Evolutionary conservation across 345 rosid genomes (phyloP).

Genomic region (Passiflora organensis): DNA sequence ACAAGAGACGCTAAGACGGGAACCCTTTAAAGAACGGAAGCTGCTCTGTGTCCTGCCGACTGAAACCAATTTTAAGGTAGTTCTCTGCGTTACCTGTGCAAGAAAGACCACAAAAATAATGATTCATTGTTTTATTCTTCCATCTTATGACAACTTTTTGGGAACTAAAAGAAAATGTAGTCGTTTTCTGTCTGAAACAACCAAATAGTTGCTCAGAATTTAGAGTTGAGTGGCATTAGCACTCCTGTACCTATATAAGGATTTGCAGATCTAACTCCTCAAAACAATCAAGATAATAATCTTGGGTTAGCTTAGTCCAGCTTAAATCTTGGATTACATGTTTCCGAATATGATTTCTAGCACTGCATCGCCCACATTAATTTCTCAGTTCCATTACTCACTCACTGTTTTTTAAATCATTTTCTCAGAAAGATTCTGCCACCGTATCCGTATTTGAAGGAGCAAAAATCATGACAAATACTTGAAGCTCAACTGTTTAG

Average conservation of each 20-base stretch:
- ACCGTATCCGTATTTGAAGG: neutral
- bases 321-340: no score
- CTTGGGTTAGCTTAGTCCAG: no score
- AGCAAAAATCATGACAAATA: neutral
- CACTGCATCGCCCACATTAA: no score
- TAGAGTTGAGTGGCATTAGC: no score
- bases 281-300: no score
- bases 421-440: neutral
- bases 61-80: conserved; percentile 24
- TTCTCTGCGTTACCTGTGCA: conserved; percentile 17
- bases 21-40: conserved; percentile 22
- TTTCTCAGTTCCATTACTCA: no score
- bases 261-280: no score
- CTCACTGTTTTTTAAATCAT: neutral
- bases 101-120: neutral
- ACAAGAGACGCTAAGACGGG: conserved; percentile 17
- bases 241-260: no score
- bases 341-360: no score
- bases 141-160: neutral
- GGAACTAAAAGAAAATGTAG: neutral
- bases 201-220: no score
- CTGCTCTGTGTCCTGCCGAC: conserved; percentile 21
- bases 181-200: neutral
- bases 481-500: neutral
- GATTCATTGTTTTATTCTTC: neutral